These are phyloP conservation scores for Mortierella sp. DNA, from an alignment of 371 early-diverging fungal genomes.

Conservation along the genomic window DNA sequence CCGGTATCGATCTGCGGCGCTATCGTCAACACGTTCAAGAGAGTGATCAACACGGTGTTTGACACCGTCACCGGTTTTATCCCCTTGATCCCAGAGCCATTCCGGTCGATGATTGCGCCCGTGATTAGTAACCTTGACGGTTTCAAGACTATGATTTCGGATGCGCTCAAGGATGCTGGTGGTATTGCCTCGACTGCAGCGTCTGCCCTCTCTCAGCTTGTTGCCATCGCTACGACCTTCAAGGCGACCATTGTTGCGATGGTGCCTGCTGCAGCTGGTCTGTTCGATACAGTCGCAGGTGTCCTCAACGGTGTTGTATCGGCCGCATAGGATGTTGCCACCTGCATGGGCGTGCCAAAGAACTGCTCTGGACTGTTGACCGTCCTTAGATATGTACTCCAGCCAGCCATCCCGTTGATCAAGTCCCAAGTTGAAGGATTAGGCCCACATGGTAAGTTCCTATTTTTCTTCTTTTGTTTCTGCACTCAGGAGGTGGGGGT, in stretches of 20 bases:
- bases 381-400: not conserved
- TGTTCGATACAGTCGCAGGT: not conserved
- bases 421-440: not conserved
- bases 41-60: not conserved
- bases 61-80: not conserved
- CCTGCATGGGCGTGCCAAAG: constrained; percentile 3
- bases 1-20: not conserved
- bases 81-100: not conserved
- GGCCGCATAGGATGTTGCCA: not conserved
- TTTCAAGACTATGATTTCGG: not conserved
- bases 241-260: not conserved
- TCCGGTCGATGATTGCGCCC: not conserved
- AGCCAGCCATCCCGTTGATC: constrained; percentile 6
- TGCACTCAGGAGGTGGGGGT: not conserved
- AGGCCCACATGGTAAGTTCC: not conserved
- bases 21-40: not conserved
- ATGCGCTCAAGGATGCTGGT: constrained; percentile 1
- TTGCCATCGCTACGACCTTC: not conserved
- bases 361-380: constrained; percentile 10
- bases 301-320: not conserved
- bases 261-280: not conserved
- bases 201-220: not conserved
- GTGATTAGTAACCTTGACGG: not conserved
- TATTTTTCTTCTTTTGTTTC: not conserved
- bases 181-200: not conserved